Percentiles rank a stretch among this genome's conserved stretches.
These are phyloP conservation scores for Pythium coloratum DNA, from an alignment of 352 stramenopile species.

Conservation along the genomic window DNA sequence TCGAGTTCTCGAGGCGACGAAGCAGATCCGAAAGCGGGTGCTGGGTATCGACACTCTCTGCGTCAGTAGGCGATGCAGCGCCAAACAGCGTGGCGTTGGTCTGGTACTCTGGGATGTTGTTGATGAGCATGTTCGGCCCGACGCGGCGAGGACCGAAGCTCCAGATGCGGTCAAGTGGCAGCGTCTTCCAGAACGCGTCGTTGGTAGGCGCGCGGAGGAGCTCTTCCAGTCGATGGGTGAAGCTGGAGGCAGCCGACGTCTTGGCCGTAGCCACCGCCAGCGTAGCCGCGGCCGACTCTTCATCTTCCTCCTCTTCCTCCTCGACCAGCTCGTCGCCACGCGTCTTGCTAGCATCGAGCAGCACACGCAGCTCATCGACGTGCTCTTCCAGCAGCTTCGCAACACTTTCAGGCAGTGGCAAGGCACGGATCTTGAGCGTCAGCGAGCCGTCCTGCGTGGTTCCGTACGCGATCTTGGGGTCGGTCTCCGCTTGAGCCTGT, in stretches of 20 bases:
- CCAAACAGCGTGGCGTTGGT: conserved; percentile 18
- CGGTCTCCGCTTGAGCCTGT: conserved; percentile 9
- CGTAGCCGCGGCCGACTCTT: not conserved
- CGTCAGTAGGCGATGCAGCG: not conserved
- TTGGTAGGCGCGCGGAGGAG: conserved; percentile 44
- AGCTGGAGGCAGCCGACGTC: conserved; percentile 10
- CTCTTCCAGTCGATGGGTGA: conserved; percentile 46
- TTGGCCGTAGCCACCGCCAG: not conserved
- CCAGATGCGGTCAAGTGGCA: conserved; percentile 66
- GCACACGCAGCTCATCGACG: conserved; percentile 44
- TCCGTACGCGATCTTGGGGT: conserved; percentile 42
- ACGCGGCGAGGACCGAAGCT: conserved; percentile 72
- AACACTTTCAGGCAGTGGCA: conserved; percentile 69
- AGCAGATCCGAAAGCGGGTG: conserved; percentile 26
- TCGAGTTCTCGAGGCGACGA: conserved; percentile 73
- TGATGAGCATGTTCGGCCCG: conserved; percentile 77
- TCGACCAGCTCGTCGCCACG: not conserved
- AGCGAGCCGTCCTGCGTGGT: conserved; percentile 72
- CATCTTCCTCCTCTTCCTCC: conserved; percentile 17
- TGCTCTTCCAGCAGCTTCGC: conserved; percentile 79
- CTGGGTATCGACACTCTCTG: not conserved
- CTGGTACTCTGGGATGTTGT: conserved; percentile 55
- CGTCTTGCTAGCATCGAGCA: conserved; percentile 29
- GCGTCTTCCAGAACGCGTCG: conserved; percentile 50
- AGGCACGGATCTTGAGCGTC: conserved; percentile 71